These are phyloP conservation scores for Coemansia sp. DNA, from an alignment of 192 early-diverging fungal genomes.

Conservation along the genomic window DNA sequence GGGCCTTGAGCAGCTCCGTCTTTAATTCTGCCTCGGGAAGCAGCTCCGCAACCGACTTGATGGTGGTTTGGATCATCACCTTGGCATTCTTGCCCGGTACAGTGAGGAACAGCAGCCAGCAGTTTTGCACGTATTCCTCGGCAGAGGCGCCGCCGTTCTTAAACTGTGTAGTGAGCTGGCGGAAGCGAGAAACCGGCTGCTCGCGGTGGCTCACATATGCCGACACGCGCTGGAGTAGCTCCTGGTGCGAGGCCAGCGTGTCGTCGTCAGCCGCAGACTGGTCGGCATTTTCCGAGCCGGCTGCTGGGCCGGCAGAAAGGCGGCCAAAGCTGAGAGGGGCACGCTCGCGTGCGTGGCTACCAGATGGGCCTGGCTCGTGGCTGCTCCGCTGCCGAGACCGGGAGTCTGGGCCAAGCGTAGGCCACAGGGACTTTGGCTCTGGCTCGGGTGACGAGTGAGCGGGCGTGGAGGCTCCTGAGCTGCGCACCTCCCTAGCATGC, in stretches of 20 bases:
- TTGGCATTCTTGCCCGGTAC: constrained; percentile 51
- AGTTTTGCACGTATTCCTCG: constrained; percentile 44
- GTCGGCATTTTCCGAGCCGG: background rate
- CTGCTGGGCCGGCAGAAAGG: constrained; percentile 1
- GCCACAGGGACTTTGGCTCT: constrained; percentile 32
- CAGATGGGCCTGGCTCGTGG: background rate
- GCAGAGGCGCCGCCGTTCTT: constrained; percentile 27
- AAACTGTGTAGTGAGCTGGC: constrained; percentile 42
- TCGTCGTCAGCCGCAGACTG: constrained; percentile 9
- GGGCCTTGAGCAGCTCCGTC: constrained; percentile 24
- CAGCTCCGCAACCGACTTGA: constrained; percentile 27
- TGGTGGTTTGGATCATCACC: constrained; percentile 53
- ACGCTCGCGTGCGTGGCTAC: constrained; percentile 5
- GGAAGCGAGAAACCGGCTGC: constrained; percentile 49
- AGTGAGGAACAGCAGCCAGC: constrained; percentile 52
- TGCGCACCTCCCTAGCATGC: background rate
- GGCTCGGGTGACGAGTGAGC: constrained; percentile 12
- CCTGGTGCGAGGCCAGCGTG: constrained; percentile 30
- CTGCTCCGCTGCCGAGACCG: background rate
- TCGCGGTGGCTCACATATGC: constrained; percentile 53
- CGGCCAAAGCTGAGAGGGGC: constrained; percentile 32
- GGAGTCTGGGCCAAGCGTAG: constrained; percentile 26
- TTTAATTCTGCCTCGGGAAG: constrained; percentile 25
- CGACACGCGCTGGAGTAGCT: constrained; percentile 49
- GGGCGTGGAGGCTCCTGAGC: background rate